phyloP scores from a whole-genome alignment of 129 eudicot species.

The Silybum marianum region DNA sequence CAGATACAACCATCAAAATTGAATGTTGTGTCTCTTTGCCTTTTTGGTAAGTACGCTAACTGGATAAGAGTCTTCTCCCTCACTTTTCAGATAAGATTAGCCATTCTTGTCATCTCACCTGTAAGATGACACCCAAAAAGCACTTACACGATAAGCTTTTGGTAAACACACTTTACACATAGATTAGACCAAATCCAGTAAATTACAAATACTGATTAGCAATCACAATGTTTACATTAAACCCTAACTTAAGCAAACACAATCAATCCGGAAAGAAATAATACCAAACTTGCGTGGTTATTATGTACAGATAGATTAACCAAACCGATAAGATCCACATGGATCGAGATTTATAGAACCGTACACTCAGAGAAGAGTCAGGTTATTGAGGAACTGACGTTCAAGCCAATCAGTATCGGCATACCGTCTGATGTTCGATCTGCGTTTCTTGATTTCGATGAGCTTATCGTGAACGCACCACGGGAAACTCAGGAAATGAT shows the following conservation, averaged over 20 bases:
- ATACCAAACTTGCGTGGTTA: neutral
- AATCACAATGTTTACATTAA: conserved; percentile 20
- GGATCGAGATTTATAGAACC: neutral
- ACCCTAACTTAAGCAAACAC: neutral
- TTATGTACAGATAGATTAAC: conserved; percentile 3
- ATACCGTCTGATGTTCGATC: conserved; percentile 20
- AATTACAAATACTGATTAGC: neutral
- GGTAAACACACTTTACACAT: neutral
- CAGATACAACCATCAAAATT: too few species aligned
- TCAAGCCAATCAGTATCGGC: conserved; percentile 22
- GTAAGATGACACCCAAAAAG: neutral
- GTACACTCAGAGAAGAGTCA: conserved; percentile 32
- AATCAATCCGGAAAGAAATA: neutral
- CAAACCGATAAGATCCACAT: neutral
- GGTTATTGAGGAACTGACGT: conserved; percentile 11
- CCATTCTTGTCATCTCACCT: neutral
- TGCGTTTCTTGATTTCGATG: conserved; percentile 59
- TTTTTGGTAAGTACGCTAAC: too few species aligned
- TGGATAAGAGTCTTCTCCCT: too few species aligned
- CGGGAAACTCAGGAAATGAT: conserved; percentile 75
- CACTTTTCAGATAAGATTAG: too few species aligned
- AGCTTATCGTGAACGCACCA: conserved; percentile 85
- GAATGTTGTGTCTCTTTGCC: too few species aligned
- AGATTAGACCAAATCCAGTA: neutral
- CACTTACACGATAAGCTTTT: neutral